Conservation (phyloP, 1,284 basidiomycete genomes). For the Rhizoctonia solani region DNA sequence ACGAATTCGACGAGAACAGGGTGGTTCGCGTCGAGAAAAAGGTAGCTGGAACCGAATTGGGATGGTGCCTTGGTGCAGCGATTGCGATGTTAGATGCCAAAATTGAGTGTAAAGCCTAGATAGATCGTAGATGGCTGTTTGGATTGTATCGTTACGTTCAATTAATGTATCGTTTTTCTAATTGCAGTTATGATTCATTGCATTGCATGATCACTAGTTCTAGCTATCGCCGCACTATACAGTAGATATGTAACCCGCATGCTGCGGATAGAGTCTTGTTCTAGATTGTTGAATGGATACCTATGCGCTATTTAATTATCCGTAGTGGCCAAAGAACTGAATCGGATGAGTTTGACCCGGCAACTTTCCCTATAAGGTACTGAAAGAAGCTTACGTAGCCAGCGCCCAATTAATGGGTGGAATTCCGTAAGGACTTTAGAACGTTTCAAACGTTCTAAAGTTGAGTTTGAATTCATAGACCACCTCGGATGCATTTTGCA, state of each 20-base stretch:
- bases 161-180: not conserved
- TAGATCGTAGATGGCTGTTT: not conserved
- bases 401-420: too few species aligned
- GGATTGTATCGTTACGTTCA: constrained; percentile 12
- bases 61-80: constrained; percentile 90
- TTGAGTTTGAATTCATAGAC: not conserved
- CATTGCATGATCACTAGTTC: not conserved
- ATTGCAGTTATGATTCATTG: not conserved
- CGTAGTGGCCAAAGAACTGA: too few species aligned
- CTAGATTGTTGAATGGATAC: too few species aligned
- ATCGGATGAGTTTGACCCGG: too few species aligned
- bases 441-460: not conserved
- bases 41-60: constrained; percentile 89
- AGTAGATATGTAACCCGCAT: too few species aligned
- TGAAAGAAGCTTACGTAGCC: too few species aligned
- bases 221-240: too few species aligned
- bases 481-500: not conserved
- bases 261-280: too few species aligned
- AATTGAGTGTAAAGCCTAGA: constrained; percentile 33
- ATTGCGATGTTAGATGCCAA: constrained; percentile 59
- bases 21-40: constrained; percentile 84
- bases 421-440: too few species aligned
- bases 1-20: constrained; percentile 74
- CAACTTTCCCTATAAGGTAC: too few species aligned
- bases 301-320: too few species aligned